Percentiles rank a stretch among this genome's conserved stretches.
Conservation (phyloP, 2,329 filamentous ascomycete species). For the Alternaria brassicae region DNA sequence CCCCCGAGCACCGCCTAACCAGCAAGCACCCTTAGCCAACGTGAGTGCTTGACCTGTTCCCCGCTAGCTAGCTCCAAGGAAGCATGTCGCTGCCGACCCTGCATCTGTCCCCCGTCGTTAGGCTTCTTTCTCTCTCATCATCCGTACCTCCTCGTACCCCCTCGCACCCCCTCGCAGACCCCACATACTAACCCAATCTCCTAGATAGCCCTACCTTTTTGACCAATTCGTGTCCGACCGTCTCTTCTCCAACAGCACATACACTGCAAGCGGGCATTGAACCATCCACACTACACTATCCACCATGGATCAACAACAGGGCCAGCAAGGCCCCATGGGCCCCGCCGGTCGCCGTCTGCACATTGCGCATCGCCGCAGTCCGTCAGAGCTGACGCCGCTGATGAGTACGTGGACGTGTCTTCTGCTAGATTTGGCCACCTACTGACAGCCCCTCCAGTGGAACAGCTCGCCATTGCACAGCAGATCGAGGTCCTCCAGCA, state of each 20-base stretch:
- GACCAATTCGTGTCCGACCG: slow-evolving; percentile 32
- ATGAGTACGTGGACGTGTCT: slow-evolving; percentile 79
- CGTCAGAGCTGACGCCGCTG: slow-evolving; percentile 93
- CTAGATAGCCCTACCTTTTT: slow-evolving; percentile 37
- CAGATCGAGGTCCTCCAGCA: slow-evolving; percentile 97
- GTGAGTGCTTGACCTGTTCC: slow-evolving; percentile 30
- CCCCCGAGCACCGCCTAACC: slow-evolving; percentile 24
- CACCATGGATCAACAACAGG: slow-evolving; percentile 60
- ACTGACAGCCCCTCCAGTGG: slow-evolving; percentile 67
- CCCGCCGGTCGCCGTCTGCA: slow-evolving; percentile 89
- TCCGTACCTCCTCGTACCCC: not conserved
- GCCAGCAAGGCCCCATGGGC: slow-evolving; percentile 64
- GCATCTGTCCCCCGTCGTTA: slow-evolving; percentile 21
- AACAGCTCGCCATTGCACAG: slow-evolving; percentile 96
- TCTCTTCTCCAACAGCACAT: slow-evolving; percentile 34
- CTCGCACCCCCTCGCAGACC: no score
- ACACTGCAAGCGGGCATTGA: slow-evolving; percentile 33
- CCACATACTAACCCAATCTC: slow-evolving; percentile 28
- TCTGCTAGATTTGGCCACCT: slow-evolving; percentile 11
- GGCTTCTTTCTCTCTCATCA: slow-evolving; percentile 8
- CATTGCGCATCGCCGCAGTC: slow-evolving; percentile 95
- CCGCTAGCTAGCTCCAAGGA: slow-evolving; percentile 37
- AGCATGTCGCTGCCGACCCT: slow-evolving; percentile 28
- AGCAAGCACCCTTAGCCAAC: slow-evolving; percentile 32
- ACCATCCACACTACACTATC: slow-evolving; percentile 30